Percentiles rank a stretch among this genome's conserved stretches.
Evolutionary conservation across 129 eudicot genomes (phyloP).

Genomic region (Artemisia tridentata): DNA sequence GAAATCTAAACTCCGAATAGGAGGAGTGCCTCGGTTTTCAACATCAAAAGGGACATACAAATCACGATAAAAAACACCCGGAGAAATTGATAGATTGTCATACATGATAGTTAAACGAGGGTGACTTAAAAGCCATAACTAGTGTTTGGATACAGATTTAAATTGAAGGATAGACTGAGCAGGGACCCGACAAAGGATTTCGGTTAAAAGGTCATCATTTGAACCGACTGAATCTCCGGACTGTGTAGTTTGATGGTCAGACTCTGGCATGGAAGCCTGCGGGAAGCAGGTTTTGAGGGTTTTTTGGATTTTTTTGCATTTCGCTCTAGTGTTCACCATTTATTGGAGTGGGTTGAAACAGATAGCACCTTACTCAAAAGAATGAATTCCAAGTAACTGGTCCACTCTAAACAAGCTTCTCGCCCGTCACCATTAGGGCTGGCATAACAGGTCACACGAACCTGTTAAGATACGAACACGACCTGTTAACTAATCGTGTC

Average conservation of each 20-base stretch:
- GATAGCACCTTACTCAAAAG: background rate
- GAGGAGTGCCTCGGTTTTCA: slow-evolving; percentile 4
- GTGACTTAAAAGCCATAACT: slow-evolving; percentile 6
- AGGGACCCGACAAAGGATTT: background rate
- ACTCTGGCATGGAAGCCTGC: background rate
- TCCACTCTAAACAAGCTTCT: no score
- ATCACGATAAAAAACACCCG: background rate
- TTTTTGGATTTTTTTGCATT: background rate
- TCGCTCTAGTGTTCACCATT: slow-evolving; percentile 16
- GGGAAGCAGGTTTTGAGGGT: background rate
- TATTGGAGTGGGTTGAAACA: background rate
- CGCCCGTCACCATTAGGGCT: no score
- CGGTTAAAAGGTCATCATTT: background rate
- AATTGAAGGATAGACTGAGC: background rate
- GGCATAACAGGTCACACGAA: no score
- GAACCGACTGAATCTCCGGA: background rate
- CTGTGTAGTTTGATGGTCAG: background rate
- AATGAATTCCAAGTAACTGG: background rate
- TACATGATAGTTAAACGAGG: background rate
- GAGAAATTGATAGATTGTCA: background rate
- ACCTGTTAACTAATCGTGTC: no score
- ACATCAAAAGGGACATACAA: slow-evolving; percentile 14
- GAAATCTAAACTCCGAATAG: background rate
- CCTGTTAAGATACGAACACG: no score
- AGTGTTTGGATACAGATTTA: slow-evolving; percentile 17